Percentiles rank a stretch among this genome's conserved stretches.
phyloP scores from a whole-genome alignment of 2,329 filamentous ascomycete species.

The Blastomyces silverae region DNA sequence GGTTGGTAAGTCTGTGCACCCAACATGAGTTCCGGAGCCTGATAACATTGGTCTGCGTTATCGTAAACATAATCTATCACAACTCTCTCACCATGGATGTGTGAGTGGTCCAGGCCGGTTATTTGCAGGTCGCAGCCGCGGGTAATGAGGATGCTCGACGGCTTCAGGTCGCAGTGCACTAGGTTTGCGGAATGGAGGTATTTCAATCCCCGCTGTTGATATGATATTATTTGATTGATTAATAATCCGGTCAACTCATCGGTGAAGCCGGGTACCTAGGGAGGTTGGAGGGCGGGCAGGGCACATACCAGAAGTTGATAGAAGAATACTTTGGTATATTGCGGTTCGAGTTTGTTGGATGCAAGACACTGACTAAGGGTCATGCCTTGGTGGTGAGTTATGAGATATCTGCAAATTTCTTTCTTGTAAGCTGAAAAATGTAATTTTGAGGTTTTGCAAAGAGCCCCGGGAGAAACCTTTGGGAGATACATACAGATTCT shows the following conservation, averaged over 20 bases:
- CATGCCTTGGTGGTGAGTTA: slow-evolving; percentile 4
- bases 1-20: not conserved
- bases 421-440: not conserved
- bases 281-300: too few relatives aligned
- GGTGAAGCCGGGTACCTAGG: too few relatives aligned
- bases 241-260: not conserved
- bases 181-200: slow-evolving; percentile 6
- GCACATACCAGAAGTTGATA: slow-evolving; percentile 9
- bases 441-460: not conserved
- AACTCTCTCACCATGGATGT: not conserved
- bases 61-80: not conserved
- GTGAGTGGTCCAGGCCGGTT: not conserved
- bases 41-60: not conserved
- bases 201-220: slow-evolving; percentile 4
- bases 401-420: not conserved
- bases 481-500: not conserved
- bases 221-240: not conserved
- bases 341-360: not conserved
- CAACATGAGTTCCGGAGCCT: slow-evolving; percentile 7
- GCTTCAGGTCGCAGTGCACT: slow-evolving; percentile 8
- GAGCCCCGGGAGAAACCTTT: not conserved
- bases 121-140: slow-evolving; percentile 1
- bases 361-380: not conserved
- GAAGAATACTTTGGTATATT: slow-evolving; percentile 6
- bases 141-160: slow-evolving; percentile 5